A percentile compares a stretch with the other conserved stretches of the same genome.
Evolutionary conservation across 164 flowering plant genomes (phyloP).

Genomic region (grape (Vitis vinifera)): ASM3070453v1 NC_081817.1:2271001-2271500

Average conservation of each 20-base stretch:
- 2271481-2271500: not conserved
- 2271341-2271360: not conserved
- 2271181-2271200: not conserved
- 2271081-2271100: too few species aligned
- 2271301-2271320: not conserved
- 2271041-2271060: too few species aligned
- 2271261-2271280: too few species aligned
- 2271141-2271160: too few species aligned
- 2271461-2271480: not conserved
- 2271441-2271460: slow-evolving; percentile 6
- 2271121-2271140: too few species aligned
- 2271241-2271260: too few species aligned
- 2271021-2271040: too few species aligned
- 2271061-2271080: too few species aligned
- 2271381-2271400: not conserved
- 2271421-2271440: slow-evolving; percentile 1
- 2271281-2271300: too few species aligned
- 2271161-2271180: too few species aligned
- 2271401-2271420: slow-evolving; percentile 22
- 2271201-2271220: not conserved
- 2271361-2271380: not conserved
- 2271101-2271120: too few species aligned
- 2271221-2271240: not conserved
- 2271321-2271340: not conserved
- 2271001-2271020: too few species aligned